These are phyloP conservation scores for Tylopilus sp. DNA, from an alignment of 768 basidiomycete genomes.

Conservation along the genomic window DNA sequence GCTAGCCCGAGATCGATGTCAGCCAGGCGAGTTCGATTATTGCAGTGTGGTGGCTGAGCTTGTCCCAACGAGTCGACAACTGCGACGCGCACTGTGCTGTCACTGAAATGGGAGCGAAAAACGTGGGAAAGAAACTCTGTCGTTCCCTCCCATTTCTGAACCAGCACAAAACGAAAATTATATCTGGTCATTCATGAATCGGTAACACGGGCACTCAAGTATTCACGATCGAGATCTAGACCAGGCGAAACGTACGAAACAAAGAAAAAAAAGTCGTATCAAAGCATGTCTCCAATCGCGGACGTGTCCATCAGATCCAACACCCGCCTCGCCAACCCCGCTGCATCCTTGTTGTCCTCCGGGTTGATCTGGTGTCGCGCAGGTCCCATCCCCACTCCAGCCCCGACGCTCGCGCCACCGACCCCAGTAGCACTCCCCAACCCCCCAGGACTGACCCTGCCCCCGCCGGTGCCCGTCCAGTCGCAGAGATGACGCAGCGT, in stretches of 20 bases:
- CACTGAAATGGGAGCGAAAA: no score
- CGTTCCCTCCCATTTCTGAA: no score
- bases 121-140: no score
- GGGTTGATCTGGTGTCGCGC: constrained; percentile 36
- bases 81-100: no score
- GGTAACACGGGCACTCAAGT: no score
- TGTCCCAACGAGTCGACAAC: no score
- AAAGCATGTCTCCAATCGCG: constrained; percentile 23
- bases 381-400: constrained; percentile 1
- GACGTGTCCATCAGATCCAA: constrained; percentile 44
- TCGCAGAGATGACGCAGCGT: constrained; percentile 44
- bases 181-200: no score
- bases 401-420: neutral
- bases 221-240: no score
- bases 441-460: constrained; percentile 28
- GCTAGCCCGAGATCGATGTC: no score
- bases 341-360: constrained; percentile 62
- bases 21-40: no score
- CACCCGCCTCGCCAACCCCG: constrained; percentile 52
- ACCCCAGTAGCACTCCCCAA: constrained; percentile 21
- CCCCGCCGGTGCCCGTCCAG: constrained; percentile 22
- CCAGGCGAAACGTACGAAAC: neutral
- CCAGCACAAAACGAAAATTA: no score
- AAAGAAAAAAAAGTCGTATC: constrained; percentile 2
- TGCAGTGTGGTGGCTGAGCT: no score